Evolutionary conservation across 371 early-diverging fungal species (phyloP), one percentile per base, ranked within the genome.

Genomic region (Mucor sp.): DNA sequence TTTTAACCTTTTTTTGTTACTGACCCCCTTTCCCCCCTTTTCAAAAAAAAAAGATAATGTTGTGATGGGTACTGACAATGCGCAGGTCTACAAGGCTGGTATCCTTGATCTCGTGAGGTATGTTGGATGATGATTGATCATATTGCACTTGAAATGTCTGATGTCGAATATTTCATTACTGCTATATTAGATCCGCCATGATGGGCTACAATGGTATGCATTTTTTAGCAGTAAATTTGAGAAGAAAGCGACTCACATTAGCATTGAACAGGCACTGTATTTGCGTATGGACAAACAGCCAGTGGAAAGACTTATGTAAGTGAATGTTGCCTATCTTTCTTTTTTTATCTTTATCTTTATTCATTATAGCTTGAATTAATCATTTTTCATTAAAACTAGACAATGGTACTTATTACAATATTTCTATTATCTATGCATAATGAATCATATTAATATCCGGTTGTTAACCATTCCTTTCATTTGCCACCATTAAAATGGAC

Each of bases 241-340:
- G n/a, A n/a, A n/a, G 30, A 30, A 4, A 30, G 30, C 30, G 4
- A 30, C 30, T 30, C 30, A 30, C 6, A 30, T 30, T 30, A 55
- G 50, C 58, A 19, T 66, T 55, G 28, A 21, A 30, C 62, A 74
- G 93, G 93, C 30, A 93, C 94, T 23, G 90, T 94, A 21, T 95
- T 95, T 85, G 96, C 96, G 4, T 97, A 96, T 72, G 97, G 97
- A n/a, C 98, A 98, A 77, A 99, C 99, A 21, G 93, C 95, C 0
- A 92, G 93, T 57, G 99, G 99, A 44, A 99, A 99, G 78, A 99
- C 99, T 28, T 91, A 79, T 79, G 88, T 86, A 84, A 69, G 82
- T 63, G 32, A 23, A 12, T 6, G 28, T 33, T 30, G 11, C 11
- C 23, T 41, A 35, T 12, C 37, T n/a, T 43, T 28, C 19, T 35